Percentiles rank a stretch among this genome's conserved stretches.
Conservation (phyloP, 2,329 filamentous ascomycete genomes). For the Neocatenulostroma microsporum region DNA sequence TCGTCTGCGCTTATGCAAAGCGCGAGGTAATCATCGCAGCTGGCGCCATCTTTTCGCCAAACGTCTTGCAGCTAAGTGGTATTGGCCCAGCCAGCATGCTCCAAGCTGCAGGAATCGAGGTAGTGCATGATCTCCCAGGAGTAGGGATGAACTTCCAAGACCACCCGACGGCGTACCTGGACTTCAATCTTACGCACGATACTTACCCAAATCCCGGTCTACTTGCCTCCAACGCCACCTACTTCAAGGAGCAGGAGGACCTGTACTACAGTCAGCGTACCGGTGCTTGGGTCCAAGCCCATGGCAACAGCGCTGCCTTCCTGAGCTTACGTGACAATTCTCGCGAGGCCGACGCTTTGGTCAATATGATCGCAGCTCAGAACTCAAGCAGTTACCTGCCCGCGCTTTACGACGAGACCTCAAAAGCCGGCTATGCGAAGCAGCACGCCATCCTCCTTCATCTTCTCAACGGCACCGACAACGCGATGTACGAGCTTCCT, state of each 20-base stretch:
- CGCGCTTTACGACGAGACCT: conserved; percentile 9
- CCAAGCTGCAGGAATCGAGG: conserved; percentile 33
- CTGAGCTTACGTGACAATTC: conserved; percentile 13
- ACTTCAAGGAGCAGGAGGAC: conserved; percentile 4
- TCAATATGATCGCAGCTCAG: conserved; percentile 5
- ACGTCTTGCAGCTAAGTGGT: conserved; percentile 53
- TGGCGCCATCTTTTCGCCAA: too few relatives aligned
- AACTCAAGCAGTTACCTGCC: conserved; percentile 15
- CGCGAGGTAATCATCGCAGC: too few relatives aligned
- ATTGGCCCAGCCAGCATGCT: conserved; percentile 44
- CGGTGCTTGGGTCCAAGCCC: conserved; percentile 10
- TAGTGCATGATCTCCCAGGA: conserved; percentile 35
- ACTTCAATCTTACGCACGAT: conserved; percentile 10
- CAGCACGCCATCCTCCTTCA: conserved; percentile 13
- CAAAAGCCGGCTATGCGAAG: conserved; percentile 11
- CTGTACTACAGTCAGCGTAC: conserved; percentile 10
- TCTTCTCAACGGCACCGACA: conserved; percentile 7
- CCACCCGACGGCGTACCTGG: conserved; percentile 26
- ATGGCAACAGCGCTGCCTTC: conserved; percentile 18
- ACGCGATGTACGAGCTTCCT: conserved; percentile 15
- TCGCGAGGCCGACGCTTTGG: conserved; percentile 5
- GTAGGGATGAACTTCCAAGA: conserved; percentile 47
- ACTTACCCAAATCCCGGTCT: conserved; percentile 8
- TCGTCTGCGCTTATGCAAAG: neutral
- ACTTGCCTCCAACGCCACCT: conserved; percentile 10